These are phyloP conservation scores for Turritis glabra DNA, from an alignment of 345 rosid species.

Conservation along the genomic window DNA sequence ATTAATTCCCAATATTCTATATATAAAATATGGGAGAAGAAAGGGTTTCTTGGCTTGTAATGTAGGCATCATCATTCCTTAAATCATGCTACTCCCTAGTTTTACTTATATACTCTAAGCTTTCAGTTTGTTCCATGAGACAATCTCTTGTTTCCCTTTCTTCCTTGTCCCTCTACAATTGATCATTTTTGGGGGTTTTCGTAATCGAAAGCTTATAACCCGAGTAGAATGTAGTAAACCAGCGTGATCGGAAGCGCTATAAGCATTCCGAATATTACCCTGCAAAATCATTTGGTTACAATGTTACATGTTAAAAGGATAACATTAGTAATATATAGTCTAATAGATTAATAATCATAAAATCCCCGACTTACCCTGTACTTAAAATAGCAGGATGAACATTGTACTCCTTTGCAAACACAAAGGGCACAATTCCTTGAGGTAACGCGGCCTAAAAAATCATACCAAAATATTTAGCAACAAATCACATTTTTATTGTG, in stretches of 20 bases:
- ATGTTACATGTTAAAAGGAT: not conserved
- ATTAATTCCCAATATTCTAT: conserved; percentile 26
- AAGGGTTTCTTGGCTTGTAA: conserved; percentile 37
- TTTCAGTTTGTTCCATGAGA: conserved; percentile 26
- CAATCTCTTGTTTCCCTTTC: not conserved
- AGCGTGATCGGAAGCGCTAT: conserved; percentile 93
- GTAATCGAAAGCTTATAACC: conserved; percentile 47
- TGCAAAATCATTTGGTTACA: conserved; percentile 36
- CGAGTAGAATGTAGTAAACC: conserved; percentile 85
- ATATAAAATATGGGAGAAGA: conserved; percentile 32
- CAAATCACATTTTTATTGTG: not conserved
- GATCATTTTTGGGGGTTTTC: not conserved
- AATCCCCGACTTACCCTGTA: conserved; percentile 55
- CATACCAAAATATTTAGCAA: not conserved
- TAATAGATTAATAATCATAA: not conserved
- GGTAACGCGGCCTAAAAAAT: conserved; percentile 67
- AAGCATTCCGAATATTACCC: conserved; percentile 96
- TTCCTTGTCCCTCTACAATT: conserved; percentile 14
- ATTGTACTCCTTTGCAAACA: conserved; percentile 85
- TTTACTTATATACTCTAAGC: conserved; percentile 29
- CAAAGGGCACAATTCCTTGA: conserved; percentile 92
- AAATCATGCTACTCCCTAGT: conserved; percentile 41
- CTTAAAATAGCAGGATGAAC: conserved; percentile 84
- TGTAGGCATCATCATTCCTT: conserved; percentile 33
- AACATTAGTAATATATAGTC: not conserved